Evolutionary conservation across 495 filamentous ascomycete species (phyloP), one percentile per base, ranked within the genome.

Genomic region (Penicillium mononematosum): DNA sequence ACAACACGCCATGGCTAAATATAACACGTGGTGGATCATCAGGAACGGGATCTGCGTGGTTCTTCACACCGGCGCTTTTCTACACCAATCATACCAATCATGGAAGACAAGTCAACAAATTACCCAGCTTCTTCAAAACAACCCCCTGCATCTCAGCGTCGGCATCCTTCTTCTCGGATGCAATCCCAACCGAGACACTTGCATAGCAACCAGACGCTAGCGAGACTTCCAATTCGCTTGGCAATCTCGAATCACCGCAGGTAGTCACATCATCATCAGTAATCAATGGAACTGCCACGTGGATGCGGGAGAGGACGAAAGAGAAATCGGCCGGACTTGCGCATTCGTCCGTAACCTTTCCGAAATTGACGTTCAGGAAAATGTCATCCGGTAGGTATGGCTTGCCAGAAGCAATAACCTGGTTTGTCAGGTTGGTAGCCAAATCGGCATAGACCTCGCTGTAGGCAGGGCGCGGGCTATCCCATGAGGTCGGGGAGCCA

Each of bases 331-430:
- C 63, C 0, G 75, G 62, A 5, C 62, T 67, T 2, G 64, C 70
- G 65, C 86, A 88, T 39, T 67, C 65, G 3, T 69, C 73, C 3
- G 62, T 70, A 12, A 84, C 78, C 11, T 70, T 67, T 3, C 81
- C 80, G 63, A 84, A 88, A 66, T 89, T 88, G 50, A 88, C 84
- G 56, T 88, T 88, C 45, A 89, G 75, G 77, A 78, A 89, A 12
- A 81, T 73, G 45, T 79, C 72, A 0, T 68, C 55, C 0, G 85
- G 84, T 1, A 88, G 73, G 52, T 85, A 88, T 0, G 86, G 86
- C 11, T 67, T 72, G n/a, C 83, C 83, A 9, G 80, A 73, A 9
- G 62, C 71, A 2, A 85, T 48, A 8, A 88, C 53, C 1, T 70
- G 69, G 19, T 84, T 69, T 8, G 81, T 83, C 3, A 89, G 55